phyloP scores from a whole-genome alignment of 192 early-diverging fungal genomes.

The Glomus cerebriforme region DNA sequence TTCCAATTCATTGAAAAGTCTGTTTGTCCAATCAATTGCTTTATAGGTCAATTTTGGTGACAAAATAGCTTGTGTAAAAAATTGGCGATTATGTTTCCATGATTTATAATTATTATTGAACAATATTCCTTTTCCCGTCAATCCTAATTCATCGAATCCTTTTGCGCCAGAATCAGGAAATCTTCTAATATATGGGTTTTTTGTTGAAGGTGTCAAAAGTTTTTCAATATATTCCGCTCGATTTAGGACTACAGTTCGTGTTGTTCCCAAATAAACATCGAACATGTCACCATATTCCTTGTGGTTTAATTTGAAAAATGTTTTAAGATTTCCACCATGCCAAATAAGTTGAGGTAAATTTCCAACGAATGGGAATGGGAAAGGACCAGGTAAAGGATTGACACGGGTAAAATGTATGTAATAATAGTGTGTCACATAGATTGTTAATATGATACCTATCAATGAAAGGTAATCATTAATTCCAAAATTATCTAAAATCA shows the following conservation, averaged over 20 bases:
- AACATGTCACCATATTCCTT: slow-evolving; percentile 20
- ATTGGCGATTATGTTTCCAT: slow-evolving; percentile 10
- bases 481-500: too few species aligned
- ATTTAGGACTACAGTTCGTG: background rate
- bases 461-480: too few species aligned
- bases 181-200: background rate
- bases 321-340: too few species aligned
- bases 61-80: slow-evolving; percentile 13
- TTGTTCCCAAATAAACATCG: background rate
- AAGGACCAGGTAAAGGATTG: too few species aligned
- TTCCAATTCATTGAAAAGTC: background rate
- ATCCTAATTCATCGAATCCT: background rate
- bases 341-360: too few species aligned
- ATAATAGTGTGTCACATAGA: too few species aligned
- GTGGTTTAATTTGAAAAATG: background rate
- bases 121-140: background rate
- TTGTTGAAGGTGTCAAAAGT: slow-evolving; percentile 5
- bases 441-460: too few species aligned
- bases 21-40: background rate
- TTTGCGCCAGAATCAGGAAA: background rate
- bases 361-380: too few species aligned
- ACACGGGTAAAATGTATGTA: too few species aligned
- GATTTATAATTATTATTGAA: background rate
- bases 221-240: background rate
- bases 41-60: background rate